Base-by-base conservation (phyloP, 805 yeast species). In the Hanseniaspora thailandica region DNA sequence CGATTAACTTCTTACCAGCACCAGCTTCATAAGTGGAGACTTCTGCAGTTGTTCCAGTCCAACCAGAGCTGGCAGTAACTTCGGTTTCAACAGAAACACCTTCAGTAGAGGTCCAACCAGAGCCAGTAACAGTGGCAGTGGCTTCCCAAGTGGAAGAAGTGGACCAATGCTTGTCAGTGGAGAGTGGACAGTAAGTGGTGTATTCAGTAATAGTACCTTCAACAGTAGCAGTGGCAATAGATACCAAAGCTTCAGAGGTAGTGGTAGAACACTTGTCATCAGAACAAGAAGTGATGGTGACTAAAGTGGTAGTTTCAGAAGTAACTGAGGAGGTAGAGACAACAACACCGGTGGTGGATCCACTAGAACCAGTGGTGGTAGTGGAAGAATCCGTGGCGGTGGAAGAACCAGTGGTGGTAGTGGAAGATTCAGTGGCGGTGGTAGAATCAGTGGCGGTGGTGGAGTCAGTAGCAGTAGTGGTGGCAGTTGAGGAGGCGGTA, bases 161-260 rank as follows among this genome's bases (percentile, higher is more conserved):
- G 7, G 95, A 95, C 17, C 96, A 88, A 66, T 72, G 88, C 58
- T 94, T 96, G 8, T 22, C 30, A 23, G 19, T 23, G 4, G 44
- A 40, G 86, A 61, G 76, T 88, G 61, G 87, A 85, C 61, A 93
- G 85, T 66, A 68, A 69, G 23, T 88, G 96, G 68, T 94, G 95
- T 0, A 80, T 75, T 68, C 83, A 47, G 70, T 66, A 52, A 68
- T 66, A 52, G 63, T 63, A 57, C 68, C 69, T 58, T 59, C 55
- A 28, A 61, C 57, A 39, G 70, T 64, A 39, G 63, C 61, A 35
- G 72, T 69, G 26, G 69, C 67, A 51, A 66, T 62, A n/a, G 68
- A 64, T 15, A 66, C 63, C 56, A 61, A 55, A 57, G 71, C 69
- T 55, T 69, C 60, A 34, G 69, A 62, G 12, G 60, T 65, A 31